A percentile compares a stretch with the other conserved stretches of the same genome.
phyloP scores from a whole-genome alignment of 306 rosid species.

The Rosa chinensis region DNA sequence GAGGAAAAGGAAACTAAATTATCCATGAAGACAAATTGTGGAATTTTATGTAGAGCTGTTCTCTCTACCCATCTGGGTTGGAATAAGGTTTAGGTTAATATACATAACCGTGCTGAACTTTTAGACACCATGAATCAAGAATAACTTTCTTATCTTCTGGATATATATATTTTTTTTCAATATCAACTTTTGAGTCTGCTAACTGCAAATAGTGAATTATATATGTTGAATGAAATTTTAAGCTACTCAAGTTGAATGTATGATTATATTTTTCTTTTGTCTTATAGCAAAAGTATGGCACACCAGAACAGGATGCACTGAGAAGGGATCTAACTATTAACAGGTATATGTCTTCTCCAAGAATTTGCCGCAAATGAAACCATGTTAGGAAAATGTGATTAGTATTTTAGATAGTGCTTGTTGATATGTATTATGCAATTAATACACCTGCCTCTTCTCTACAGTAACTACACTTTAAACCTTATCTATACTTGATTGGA shows the following conservation, averaged over 20 bases:
- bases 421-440: not conserved
- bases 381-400: not conserved
- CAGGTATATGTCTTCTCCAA: conserved; percentile 49
- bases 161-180: no score
- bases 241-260: not conserved
- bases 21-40: no score
- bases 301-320: conserved; percentile 88
- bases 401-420: not conserved
- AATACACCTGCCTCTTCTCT: conserved; percentile 1
- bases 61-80: no score
- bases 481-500: not conserved
- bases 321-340: conserved; percentile 94
- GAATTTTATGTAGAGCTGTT: no score
- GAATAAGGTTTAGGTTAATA: no score
- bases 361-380: not conserved
- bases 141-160: no score
- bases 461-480: not conserved
- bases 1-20: no score
- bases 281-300: conserved; percentile 78
- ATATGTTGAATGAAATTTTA: not conserved
- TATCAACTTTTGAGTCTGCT: not conserved
- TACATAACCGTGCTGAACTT: no score
- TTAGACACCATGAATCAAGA: no score
- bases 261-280: not conserved
- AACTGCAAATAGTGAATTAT: not conserved